Evolutionary conservation across 73 alveolate genomes (phyloP).

Genomic region (Blepharisma stoltei): DNA sequence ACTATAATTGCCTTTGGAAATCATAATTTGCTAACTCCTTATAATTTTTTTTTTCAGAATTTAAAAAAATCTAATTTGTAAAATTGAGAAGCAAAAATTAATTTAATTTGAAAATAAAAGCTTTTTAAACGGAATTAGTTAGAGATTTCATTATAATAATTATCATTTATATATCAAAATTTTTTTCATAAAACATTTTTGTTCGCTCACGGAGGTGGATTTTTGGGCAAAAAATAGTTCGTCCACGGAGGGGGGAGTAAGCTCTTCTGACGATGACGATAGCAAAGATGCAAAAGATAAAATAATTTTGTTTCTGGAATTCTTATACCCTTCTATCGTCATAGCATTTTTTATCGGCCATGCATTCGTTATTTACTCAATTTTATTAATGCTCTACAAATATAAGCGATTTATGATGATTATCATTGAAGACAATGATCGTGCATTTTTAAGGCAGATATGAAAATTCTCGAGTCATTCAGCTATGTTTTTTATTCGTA

Average conservation of each 20-base stretch:
- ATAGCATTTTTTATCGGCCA: not conserved
- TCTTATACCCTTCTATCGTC: not conserved
- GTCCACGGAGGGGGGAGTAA: no score
- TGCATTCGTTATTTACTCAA: not conserved
- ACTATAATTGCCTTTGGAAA: not conserved
- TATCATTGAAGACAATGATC: not conserved
- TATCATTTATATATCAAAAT: no score
- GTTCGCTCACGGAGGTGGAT: no score
- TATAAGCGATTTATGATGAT: not conserved
- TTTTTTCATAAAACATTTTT: no score
- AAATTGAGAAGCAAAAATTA: no score
- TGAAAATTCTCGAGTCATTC: not conserved
- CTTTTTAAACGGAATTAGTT: no score
- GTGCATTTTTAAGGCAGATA: not conserved
- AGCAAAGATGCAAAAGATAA: not conserved
- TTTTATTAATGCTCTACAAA: not conserved
- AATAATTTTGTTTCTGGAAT: not conserved
- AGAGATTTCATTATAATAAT: no score
- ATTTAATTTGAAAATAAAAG: no score
- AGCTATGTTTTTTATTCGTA: not conserved
- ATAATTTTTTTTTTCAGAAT: no score
- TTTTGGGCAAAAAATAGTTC: no score
- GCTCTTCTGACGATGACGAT: not conserved
- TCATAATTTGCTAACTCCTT: not conserved
- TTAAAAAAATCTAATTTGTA: no score